phyloP scores from a whole-genome alignment of 495 filamentous ascomycete species.

The Opeltia flavorubescens region DNA sequence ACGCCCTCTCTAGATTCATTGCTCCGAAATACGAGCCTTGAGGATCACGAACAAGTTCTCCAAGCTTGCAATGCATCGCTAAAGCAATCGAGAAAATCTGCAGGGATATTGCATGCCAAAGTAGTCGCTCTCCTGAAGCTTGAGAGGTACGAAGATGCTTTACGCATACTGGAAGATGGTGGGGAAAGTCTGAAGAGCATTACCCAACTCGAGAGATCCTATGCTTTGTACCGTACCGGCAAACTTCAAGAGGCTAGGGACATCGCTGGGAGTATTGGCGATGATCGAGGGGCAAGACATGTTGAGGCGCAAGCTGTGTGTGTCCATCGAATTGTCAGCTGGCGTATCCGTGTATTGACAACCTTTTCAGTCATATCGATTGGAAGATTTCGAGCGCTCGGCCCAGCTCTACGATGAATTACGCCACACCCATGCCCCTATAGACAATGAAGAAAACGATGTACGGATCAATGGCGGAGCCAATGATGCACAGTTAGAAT shows the following conservation, averaged over 20 bases:
- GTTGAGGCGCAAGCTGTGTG: conserved; percentile 75
- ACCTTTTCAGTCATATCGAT: conserved; percentile 51
- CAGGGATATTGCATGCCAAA: conserved; percentile 60
- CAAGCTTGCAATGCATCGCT: conserved; percentile 56
- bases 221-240: conserved; percentile 82
- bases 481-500: conserved; percentile 73
- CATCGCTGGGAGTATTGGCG: conserved; percentile 34
- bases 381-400: conserved; percentile 65
- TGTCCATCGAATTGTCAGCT: conserved; percentile 4
- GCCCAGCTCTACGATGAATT: conserved; percentile 56
- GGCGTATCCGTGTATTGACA: conserved; percentile 2
- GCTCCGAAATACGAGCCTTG: conserved; percentile 45
- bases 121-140: conserved; percentile 81
- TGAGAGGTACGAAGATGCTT: conserved; percentile 83
- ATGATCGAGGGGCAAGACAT: conserved; percentile 56
- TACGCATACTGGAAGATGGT: conserved; percentile 59
- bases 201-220: conserved; percentile 69
- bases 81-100: conserved; percentile 45
- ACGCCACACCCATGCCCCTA: conserved; percentile 26
- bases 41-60: conserved; percentile 61
- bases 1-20: conserved; percentile 40
- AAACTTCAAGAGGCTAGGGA: conserved; percentile 55
- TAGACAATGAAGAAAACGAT: conserved; percentile 66
- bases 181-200: conserved; percentile 50
- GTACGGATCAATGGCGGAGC: conserved; percentile 74